Percentiles rank a stretch among this genome's conserved stretches.
Evolutionary conservation across 2,329 filamentous ascomycete species (phyloP).

Genomic region (Cladosporium sp.): DNA sequence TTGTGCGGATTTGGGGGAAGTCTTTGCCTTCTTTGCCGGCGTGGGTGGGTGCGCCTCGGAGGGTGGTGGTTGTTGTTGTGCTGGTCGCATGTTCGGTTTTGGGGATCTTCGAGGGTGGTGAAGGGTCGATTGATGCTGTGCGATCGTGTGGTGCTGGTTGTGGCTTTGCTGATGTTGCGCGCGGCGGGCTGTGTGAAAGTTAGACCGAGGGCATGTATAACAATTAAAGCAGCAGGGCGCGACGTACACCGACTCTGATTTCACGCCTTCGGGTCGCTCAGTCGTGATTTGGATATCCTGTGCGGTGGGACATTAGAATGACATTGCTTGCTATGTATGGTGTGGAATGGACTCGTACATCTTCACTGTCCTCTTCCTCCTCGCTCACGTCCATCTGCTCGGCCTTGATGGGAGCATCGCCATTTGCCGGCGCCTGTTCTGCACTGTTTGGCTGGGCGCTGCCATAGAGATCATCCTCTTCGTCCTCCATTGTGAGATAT

Average conservation of each 20-base stretch:
- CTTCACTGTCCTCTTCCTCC: conserved; percentile 41
- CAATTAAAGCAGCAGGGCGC: not conserved
- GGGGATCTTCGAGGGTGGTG: conserved; percentile 10
- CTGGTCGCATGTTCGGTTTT: not conserved
- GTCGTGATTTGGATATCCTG: conserved; percentile 53
- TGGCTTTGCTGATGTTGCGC: conserved; percentile 8
- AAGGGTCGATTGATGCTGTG: conserved; percentile 8
- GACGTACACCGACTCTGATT: conserved; percentile 20
- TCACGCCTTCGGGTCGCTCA: conserved; percentile 40
- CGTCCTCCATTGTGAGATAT: conserved; percentile 42
- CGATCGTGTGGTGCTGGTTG: not conserved
- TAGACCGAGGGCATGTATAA: not conserved
- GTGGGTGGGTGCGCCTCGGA: conserved; percentile 32
- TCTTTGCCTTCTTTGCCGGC: conserved; percentile 52
- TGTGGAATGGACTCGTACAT: conserved; percentile 25
- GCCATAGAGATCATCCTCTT: conserved; percentile 50
- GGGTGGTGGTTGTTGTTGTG: not conserved
- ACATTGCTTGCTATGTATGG: conserved; percentile 7
- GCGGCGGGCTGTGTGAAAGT: not conserved
- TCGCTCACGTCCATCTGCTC: conserved; percentile 44
- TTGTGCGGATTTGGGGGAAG: conserved; percentile 67
- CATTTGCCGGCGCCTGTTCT: conserved; percentile 25
- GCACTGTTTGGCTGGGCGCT: conserved; percentile 17
- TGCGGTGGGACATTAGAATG: conserved; percentile 1
- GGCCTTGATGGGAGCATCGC: conserved; percentile 31